Evolutionary conservation across 345 rosid species (phyloP), one percentile per base, ranked within the genome.

Genomic region (Citrus inodora): DNA sequence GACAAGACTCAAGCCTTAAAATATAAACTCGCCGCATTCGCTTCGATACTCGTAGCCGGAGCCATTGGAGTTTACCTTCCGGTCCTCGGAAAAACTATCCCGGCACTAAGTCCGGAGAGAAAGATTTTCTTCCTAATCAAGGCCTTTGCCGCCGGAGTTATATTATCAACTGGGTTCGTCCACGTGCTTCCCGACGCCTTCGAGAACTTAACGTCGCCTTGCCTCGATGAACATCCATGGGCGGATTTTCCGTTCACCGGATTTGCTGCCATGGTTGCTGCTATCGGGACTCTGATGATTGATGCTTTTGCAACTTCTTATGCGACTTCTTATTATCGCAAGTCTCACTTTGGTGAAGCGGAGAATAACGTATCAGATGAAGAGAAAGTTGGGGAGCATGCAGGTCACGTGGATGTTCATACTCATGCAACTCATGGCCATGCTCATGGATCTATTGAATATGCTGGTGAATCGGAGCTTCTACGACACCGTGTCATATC

Each of bases 171-270:
- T 0, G 92, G 84, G 16, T 88, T 91, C 51, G 70, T 87, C 17
- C 93, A 88, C 28, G 86, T 90, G 2, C 86, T 91, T 61, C 90
- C 92, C 1, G 89, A 88, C 10, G 89, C 92, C 13, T 87, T 84
- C 13, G 75, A 88, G 0, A 84, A 22, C 67, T 65, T 91, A 9
- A 81, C 89, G 0, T 83, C 90, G 3, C 88, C 88, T 2, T 87
- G 91, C 71, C 85, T 90, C 13, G 9, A 17, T 9, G 77, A 85
- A 6, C 82, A 79, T 10, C 93, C 88, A 0, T 89, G 90, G 91
- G 86, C 77, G 11, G 66, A 85, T 1, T 91, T 91, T 76, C 83
- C 90, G 0, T 85, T 91, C 67, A 69, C 90, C 0, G 89, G 90
- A 1, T 83, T 91, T 1, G 79, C 86, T 2, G 90, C 90, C 0